phyloP scores from a whole-genome alignment of 1,284 basidiomycete genomes.

The Phellopilus nigrolimitatus region DNA sequence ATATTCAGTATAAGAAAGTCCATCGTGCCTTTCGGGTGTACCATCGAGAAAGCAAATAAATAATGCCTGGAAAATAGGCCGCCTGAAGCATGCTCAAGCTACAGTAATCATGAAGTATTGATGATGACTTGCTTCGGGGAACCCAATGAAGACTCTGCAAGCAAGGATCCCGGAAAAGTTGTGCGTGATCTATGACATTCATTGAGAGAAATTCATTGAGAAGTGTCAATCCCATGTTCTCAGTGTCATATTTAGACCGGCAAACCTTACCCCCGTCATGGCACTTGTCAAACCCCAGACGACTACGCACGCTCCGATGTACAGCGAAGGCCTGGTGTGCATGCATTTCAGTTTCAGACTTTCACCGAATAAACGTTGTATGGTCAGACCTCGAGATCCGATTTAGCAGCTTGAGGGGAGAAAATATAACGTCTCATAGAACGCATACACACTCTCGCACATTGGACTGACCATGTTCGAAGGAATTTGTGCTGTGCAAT shows the following conservation, averaged over 20 bases:
- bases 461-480: constrained; percentile 19
- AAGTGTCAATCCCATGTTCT: neutral
- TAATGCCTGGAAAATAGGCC: constrained; percentile 22
- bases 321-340: constrained; percentile 22
- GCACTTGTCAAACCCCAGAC: constrained; percentile 25
- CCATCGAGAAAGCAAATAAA: constrained; percentile 24
- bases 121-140: constrained; percentile 20
- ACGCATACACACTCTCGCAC: neutral
- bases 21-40: constrained; percentile 20
- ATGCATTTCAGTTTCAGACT: neutral
- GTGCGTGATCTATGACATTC: constrained; percentile 20
- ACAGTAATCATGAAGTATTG: neutral
- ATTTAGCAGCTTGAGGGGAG: constrained; percentile 41
- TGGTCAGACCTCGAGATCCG: constrained; percentile 44
- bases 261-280: constrained; percentile 21
- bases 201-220: too few species aligned
- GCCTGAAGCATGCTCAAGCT: constrained; percentile 7
- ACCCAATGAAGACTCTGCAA: constrained; percentile 25
- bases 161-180: constrained; percentile 25
- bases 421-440: neutral
- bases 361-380: too few species aligned
- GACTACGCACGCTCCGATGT: constrained; percentile 24
- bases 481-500: constrained; percentile 11
- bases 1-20: neutral
- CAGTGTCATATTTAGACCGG: neutral